A percentile compares a stretch with the other conserved stretches of the same genome.
Evolutionary conservation across 2,329 filamentous ascomycete genomes (phyloP).

Genomic region (Nannizzia gypsea): DNA sequence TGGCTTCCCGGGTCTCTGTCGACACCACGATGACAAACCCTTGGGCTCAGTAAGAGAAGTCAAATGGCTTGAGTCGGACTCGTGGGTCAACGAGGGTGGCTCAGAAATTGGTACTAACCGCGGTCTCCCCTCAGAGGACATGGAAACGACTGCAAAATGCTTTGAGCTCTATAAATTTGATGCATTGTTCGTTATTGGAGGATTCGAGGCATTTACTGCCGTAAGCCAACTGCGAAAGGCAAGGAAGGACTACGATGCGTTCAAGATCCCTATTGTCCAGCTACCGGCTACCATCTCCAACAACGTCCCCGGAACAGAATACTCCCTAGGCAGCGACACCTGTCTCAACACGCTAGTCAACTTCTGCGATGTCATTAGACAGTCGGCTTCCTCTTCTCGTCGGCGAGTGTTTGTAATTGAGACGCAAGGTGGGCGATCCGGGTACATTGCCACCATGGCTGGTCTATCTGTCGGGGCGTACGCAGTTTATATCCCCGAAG

Average conservation of each 20-base stretch:
- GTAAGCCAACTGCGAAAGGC: conserved; percentile 77
- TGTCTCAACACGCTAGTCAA: conserved; percentile 89
- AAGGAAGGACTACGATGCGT: conserved; percentile 62
- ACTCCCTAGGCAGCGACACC: conserved; percentile 91
- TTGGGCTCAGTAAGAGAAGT: conserved; percentile 73
- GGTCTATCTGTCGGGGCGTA: conserved; percentile 84
- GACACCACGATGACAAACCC: conserved; percentile 77
- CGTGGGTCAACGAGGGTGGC: conserved; percentile 91
- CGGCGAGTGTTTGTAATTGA: conserved; percentile 95
- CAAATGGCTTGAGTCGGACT: conserved; percentile 85
- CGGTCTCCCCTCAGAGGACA: conserved; percentile 76
- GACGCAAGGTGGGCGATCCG: conserved; percentile 88
- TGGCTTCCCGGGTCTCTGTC: conserved; percentile 84
- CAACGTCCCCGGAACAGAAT: conserved; percentile 95
- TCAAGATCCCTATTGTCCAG: conserved; percentile 85
- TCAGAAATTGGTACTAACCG: conserved; percentile 98
- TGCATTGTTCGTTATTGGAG: conserved; percentile 80
- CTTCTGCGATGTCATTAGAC: conserved; percentile 96
- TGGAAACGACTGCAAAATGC: conserved; percentile 68
- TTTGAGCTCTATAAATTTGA: conserved; percentile 84
- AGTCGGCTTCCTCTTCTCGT: conserved; percentile 86
- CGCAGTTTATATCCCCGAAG: conserved; percentile 92
- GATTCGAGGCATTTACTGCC: conserved; percentile 93
- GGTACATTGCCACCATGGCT: conserved; percentile 83
- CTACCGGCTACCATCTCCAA: conserved; percentile 97